Base-by-base conservation (phyloP, 441 rosid genomes). In the Raphanus hybrid region DNA sequence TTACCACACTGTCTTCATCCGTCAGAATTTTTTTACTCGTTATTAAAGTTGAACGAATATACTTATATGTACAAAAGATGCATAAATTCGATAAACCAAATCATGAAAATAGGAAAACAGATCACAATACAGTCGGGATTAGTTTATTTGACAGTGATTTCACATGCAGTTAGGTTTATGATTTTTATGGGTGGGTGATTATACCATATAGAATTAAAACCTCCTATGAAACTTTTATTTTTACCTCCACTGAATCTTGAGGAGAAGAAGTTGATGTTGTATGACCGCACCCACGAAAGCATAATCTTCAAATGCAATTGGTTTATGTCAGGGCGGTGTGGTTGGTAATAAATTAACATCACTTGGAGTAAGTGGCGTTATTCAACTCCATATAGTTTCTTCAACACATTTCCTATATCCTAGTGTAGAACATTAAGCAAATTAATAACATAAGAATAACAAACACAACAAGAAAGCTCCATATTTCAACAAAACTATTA, bases 361-460 rank as follows among this genome's bases (percentile, higher is more conserved):
- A 70, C 35, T 55, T 12, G 3, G 71, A 70, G 5, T 64, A 41
- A 70, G 80, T 76, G 75, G 48, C 35, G 57, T 54, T 76, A 70
- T 63, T 52, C 57, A 43, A 59, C 23, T 66, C 18, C 16, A n/a
- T 74, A 8, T 67, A 59, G 37, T 7, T 41, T 74, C 50, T 16
- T 67, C 48, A 75, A 68, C 54, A 67, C 73, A 43, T 60, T 29
- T 60, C 67, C 27, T 48, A 48, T 8, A 35, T 35, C 39, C 39
- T 35, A 35, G 43, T 26, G 23, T 45, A 26, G 3, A 45, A 67
- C 57, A 34, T 3, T 52, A 14, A 62, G 2, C 32, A 57, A 57
- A 57, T 55, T 43, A 43, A 1, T 43, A 3, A 11, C 5, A 4
- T 48, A 45, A 45, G 8, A 43, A 34, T 12, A 35, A 64, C 1